Evolutionary conservation across 2,329 filamentous ascomycete genomes (phyloP), one percentile per base, ranked within the genome.

Genomic region (Fusarium nisikadoi): DNA sequence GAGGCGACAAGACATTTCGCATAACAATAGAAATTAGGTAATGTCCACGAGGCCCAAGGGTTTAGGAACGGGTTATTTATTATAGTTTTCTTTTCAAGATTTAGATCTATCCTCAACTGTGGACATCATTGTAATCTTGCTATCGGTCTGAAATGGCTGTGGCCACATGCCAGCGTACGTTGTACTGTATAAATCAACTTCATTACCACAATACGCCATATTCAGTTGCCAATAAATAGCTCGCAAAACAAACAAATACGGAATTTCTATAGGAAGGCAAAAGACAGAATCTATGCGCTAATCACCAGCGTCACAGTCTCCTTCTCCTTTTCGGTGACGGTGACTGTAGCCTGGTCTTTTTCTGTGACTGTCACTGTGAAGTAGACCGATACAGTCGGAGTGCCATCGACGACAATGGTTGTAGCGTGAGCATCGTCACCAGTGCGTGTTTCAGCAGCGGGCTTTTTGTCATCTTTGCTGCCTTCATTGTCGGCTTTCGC

Each of bases 311-410:
- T 83, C 13, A 79, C 77, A 11, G 79, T 81, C 72, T 78, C 72
- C 43, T 64, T 73, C 58, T 74, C 65, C 49, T 69, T 79, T 60
- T 80, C 74, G n/a, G 80, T 82, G n/a, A 79, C 77, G 5, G 80
- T 83, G 10, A 78, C 77, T 16, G 79, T 81, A 68, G 77, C 65
- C 39, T 70, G 71, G 49, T 73, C 64, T 57, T 72, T 79, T 50
- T 80, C 73, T 25, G 81, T 82, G 31, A 80, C 77, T 8, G 82
- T 83, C 5, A 83, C 79, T 8, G 82, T 83, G 33, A 82, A 74
- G 64, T 75, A 80, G 16, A 82, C 71, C 2, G 80, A 81, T 38
- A 82, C 79, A 14, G 81, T 82, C 5, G 79, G 78, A n/a, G 76
- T 77, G 7, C 80, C 80, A 36, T 78, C 72, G 25, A 79, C 75